phyloP scores from a whole-genome alignment of 441 rosid species.

The Dalechampia spathulata region DNA sequence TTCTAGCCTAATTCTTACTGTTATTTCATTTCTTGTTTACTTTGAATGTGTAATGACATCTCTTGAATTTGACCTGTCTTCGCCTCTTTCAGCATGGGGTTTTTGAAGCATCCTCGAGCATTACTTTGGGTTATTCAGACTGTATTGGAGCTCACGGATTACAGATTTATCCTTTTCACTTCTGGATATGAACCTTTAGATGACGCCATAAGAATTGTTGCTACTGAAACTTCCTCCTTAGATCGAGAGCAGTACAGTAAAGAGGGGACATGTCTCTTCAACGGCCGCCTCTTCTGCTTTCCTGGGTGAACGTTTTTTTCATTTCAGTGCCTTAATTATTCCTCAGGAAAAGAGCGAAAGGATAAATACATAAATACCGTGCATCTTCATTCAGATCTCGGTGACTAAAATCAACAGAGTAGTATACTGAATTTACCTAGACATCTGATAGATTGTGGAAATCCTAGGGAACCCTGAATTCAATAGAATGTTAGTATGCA shows the following conservation, averaged over 20 bases:
- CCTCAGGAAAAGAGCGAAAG: neutral
- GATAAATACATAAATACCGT: neutral
- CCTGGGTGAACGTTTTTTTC: slow-evolving; percentile 50
- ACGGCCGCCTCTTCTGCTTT: slow-evolving; percentile 65
- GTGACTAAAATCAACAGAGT: neutral
- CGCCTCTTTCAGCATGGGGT: slow-evolving; percentile 76
- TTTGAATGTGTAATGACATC: slow-evolving; percentile 8
- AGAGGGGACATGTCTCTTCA: slow-evolving; percentile 48
- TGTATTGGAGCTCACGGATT: slow-evolving; percentile 45
- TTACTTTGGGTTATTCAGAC: slow-evolving; percentile 61
- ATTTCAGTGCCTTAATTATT: slow-evolving; percentile 2
- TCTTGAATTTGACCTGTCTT: slow-evolving; percentile 5
- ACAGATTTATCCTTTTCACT: slow-evolving; percentile 73
- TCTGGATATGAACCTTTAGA: slow-evolving; percentile 72
- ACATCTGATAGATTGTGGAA: too few relatives aligned
- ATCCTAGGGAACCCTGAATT: neutral
- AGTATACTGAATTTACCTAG: too few relatives aligned
- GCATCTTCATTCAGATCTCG: neutral
- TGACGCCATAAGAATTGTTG: slow-evolving; percentile 40
- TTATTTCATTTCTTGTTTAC: slow-evolving; percentile 3
- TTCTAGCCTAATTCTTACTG: neutral
- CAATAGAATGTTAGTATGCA: neutral
- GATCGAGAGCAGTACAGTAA: slow-evolving; percentile 24
- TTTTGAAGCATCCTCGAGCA: slow-evolving; percentile 56
- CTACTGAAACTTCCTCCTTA: slow-evolving; percentile 21